Conservation (phyloP, 345 rosid genomes). For the Ricinus communis region DNA sequence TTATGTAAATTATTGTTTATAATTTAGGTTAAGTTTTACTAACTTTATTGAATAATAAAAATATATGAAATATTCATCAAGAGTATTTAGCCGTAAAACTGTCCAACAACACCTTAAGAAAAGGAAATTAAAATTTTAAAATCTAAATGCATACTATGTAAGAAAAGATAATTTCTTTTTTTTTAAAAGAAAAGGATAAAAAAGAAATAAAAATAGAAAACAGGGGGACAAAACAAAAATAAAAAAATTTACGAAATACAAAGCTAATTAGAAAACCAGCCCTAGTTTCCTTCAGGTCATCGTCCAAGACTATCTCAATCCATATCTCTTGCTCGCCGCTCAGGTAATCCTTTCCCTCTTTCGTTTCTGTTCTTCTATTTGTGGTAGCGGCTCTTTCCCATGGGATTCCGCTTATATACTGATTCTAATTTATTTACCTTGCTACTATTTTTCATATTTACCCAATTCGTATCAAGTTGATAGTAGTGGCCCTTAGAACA, state of each 20-base stretch:
- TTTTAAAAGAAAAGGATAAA: no score
- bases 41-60: no score
- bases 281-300: slow-evolving; percentile 4
- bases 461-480: not conserved
- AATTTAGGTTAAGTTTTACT: no score
- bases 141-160: no score
- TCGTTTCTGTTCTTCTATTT: not conserved
- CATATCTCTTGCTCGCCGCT: slow-evolving; percentile 9
- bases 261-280: slow-evolving; percentile 9
- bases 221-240: not conserved
- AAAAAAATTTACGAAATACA: not conserved
- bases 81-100: no score
- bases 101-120: no score
- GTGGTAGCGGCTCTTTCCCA: not conserved
- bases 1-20: no score
- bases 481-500: not conserved
- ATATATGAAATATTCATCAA: no score
- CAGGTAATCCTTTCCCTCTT: slow-evolving; percentile 16
- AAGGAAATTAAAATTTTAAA: no score
- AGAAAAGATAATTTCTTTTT: no score
- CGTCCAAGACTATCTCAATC: not conserved
- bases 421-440: not conserved
- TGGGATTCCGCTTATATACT: no score
- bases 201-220: no score
- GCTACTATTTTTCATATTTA: not conserved